phyloP scores from a whole-genome alignment of 2,329 filamentous ascomycete genomes.

The Emmonsiellopsis sp. region DNA sequence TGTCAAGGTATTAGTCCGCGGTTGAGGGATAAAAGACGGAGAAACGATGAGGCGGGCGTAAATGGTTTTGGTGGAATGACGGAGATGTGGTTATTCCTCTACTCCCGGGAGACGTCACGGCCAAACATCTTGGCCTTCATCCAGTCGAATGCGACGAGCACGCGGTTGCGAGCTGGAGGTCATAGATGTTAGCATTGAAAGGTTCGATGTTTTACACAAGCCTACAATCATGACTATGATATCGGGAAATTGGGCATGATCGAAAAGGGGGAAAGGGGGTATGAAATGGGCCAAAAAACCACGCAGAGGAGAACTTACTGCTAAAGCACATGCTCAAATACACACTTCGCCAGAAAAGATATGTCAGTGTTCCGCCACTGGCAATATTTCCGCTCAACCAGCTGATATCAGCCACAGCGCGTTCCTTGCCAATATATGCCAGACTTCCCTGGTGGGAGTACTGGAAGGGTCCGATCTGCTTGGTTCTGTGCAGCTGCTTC shows the following conservation, averaged over 20 bases:
- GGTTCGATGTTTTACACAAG: background rate
- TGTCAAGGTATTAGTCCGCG: too few species aligned
- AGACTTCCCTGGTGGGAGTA: slow-evolving; percentile 96
- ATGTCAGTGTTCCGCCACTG: slow-evolving; percentile 85
- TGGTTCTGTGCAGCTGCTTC: slow-evolving; percentile 77
- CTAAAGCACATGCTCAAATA: slow-evolving; percentile 99
- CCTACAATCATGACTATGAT: too few species aligned
- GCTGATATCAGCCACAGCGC: slow-evolving; percentile 91
- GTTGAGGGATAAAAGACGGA: too few species aligned
- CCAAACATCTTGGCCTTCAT: slow-evolving; percentile 94
- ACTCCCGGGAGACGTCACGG: slow-evolving; percentile 63
- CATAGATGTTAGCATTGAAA: background rate
- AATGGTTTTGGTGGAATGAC: background rate
- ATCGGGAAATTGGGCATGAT: background rate
- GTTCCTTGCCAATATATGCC: slow-evolving; percentile 96
- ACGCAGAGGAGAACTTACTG: slow-evolving; percentile 55
- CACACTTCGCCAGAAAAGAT: slow-evolving; percentile 95
- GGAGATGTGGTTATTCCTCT: slow-evolving; percentile 12
- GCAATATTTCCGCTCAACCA: slow-evolving; percentile 98
- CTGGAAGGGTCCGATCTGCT: slow-evolving; percentile 94
- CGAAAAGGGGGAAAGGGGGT: background rate
- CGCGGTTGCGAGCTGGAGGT: slow-evolving; percentile 71
- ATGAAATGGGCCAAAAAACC: background rate
- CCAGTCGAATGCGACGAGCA: slow-evolving; percentile 91
- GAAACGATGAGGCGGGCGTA: background rate